These are phyloP conservation scores for Dillenia suffruticosa DNA, from an alignment of 164 flowering plant genomes.

Conservation along the genomic window DNA sequence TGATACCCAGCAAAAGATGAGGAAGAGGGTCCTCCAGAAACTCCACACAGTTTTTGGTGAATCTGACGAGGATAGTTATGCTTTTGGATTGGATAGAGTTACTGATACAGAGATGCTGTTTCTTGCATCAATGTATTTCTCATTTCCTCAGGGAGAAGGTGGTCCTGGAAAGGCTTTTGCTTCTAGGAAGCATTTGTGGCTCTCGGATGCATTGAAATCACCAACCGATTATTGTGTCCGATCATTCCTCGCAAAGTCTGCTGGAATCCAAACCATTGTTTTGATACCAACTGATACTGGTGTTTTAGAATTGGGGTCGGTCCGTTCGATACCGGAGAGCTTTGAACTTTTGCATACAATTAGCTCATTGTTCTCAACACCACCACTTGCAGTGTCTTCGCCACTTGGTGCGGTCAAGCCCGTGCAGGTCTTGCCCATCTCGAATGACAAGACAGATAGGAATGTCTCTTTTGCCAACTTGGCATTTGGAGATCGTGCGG, in stretches of 20 bases:
- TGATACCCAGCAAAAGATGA: conserved; percentile 73
- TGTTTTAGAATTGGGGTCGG: conserved; percentile 89
- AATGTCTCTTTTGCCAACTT: conserved; percentile 17
- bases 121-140: conserved; percentile 93
- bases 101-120: conserved; percentile 96
- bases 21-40: conserved; percentile 81
- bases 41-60: conserved; percentile 72
- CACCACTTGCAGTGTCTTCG: conserved; percentile 9
- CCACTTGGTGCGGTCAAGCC: conserved; percentile 22
- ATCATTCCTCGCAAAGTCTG: conserved; percentile 73
- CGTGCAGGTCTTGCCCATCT: conserved; percentile 12
- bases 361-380: conserved; percentile 41
- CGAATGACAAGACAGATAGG: conserved; percentile 40
- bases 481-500: conserved; percentile 28
- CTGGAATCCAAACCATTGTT: conserved; percentile 82
- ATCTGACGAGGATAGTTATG: conserved; percentile 80
- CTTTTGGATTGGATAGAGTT: conserved; percentile 70
- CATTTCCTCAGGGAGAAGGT: conserved; percentile 79
- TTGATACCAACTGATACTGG: conserved; percentile 80
- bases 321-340: conserved; percentile 66
- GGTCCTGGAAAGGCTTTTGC: conserved; percentile 81
- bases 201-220: conserved; percentile 48
- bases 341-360: conserved; percentile 49
- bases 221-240: conserved; percentile 66
- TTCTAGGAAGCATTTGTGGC: conserved; percentile 70